Evolutionary conservation across 164 flowering plant species (phyloP).

Genomic region (Umbilicus rupestris): DNA sequence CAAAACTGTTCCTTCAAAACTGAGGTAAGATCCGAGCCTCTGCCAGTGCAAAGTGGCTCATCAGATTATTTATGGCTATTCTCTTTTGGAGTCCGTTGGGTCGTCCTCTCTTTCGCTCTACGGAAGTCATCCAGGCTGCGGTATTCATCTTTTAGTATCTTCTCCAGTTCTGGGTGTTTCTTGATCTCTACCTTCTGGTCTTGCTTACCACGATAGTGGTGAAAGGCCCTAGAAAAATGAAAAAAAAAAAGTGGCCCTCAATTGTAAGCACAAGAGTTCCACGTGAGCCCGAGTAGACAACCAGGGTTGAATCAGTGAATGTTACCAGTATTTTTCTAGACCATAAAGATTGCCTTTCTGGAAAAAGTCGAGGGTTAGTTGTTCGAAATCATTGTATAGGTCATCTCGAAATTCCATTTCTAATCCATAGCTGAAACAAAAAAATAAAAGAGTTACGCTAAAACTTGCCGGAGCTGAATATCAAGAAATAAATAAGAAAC

Average conservation of each 20-base stretch:
- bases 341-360: conserved; percentile 83
- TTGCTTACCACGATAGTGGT: conserved; percentile 50
- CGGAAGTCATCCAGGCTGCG: conserved; percentile 64
- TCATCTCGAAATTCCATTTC: conserved; percentile 83
- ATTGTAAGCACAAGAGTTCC: background rate
- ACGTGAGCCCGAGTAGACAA: background rate
- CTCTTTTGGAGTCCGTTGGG: conserved; percentile 12
- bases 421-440: conserved; percentile 67
- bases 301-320: background rate
- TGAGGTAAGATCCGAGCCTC: conserved; percentile 2
- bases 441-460: background rate
- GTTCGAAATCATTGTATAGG: conserved; percentile 73
- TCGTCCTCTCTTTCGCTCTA: conserved; percentile 45
- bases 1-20: conserved; percentile 17
- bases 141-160: conserved; percentile 63
- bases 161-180: conserved; percentile 74
- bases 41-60: background rate
- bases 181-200: conserved; percentile 34
- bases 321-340: conserved; percentile 90
- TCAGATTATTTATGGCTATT: conserved; percentile 11
- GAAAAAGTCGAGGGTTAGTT: conserved; percentile 69
- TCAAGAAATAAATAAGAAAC: background rate
- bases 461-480: background rate
- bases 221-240: conserved; percentile 80
- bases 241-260: background rate